Percentiles rank a stretch among this genome's conserved stretches.
Conservation (phyloP, 345 rosid genomes). For the Sonneratia alba region DNA sequence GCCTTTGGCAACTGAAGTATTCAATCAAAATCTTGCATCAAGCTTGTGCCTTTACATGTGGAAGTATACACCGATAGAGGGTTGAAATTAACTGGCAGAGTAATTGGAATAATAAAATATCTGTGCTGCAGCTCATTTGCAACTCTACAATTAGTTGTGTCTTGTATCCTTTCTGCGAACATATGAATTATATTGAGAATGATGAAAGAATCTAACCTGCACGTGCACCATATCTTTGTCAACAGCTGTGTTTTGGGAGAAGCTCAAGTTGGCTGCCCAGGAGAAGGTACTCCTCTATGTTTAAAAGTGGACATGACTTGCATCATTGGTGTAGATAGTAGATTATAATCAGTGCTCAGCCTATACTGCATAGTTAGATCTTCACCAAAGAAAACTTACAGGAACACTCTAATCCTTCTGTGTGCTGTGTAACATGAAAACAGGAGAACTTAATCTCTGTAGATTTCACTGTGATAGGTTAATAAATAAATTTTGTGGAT, state of each 20-base stretch:
- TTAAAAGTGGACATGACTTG: background rate
- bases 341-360: background rate
- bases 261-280: slow-evolving; percentile 49
- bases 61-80: background rate
- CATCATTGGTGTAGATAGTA: background rate
- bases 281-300: slow-evolving; percentile 42
- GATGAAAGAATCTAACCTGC: slow-evolving; percentile 6
- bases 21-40: background rate
- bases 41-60: background rate
- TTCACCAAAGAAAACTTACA: background rate
- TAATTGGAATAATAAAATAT: background rate
- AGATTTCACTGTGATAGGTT: background rate
- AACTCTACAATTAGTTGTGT: no score
- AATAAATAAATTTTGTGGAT: no score
- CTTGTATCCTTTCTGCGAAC: no score
- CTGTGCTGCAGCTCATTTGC: no score
- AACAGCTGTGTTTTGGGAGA: slow-evolving; percentile 76
- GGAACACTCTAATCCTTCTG: background rate
- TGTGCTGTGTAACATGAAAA: background rate
- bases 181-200: background rate
- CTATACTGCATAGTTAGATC: background rate
- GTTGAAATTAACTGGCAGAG: background rate
- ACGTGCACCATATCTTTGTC: background rate
- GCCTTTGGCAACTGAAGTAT: background rate
- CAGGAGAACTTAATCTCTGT: background rate